These are phyloP conservation scores for Torulaspora gathmanii DNA, from an alignment of 805 yeast genomes.

Conservation along the genomic window DNA sequence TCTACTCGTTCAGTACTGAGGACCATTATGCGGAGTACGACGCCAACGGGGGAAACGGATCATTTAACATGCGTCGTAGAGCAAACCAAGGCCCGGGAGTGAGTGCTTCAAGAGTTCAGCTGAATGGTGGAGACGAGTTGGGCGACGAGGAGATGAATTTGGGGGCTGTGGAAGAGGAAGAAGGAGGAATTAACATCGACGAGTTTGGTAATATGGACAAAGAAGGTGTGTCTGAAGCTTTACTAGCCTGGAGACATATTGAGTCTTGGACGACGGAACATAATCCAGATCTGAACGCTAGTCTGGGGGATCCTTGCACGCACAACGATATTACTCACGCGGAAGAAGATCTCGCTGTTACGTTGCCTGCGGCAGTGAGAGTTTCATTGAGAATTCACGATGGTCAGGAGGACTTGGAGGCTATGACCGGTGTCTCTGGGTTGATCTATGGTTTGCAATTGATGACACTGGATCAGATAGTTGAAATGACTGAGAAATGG, in stretches of 20 bases:
- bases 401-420: conserved; percentile 80
- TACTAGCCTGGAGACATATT: conserved; percentile 84
- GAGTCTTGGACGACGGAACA: conserved; percentile 76
- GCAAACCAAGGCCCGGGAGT: conserved; percentile 17
- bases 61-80: conserved; percentile 30
- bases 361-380: conserved; percentile 74
- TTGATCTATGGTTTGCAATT: conserved; percentile 75
- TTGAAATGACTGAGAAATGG: conserved; percentile 82
- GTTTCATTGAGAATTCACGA: conserved; percentile 81
- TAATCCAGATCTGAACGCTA: conserved; percentile 76
- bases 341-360: conserved; percentile 71
- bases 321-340: conserved; percentile 73
- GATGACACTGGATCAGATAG: conserved; percentile 74
- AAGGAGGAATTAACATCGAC: conserved; percentile 42
- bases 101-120: conserved; percentile 17
- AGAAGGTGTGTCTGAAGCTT: conserved; percentile 70
- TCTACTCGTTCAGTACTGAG: conserved; percentile 59
- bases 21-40: conserved; percentile 70
- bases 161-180: conserved; percentile 19
- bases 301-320: conserved; percentile 76
- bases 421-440: conserved; percentile 64
- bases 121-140: conserved; percentile 14
- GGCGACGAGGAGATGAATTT: conserved; percentile 20
- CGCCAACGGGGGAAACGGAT: conserved; percentile 37
- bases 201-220: conserved; percentile 18